Percentiles rank a stretch among this genome's conserved stretches.
Conservation (phyloP, 1,284 basidiomycete genomes). For the Vanrija sp. region DNA sequence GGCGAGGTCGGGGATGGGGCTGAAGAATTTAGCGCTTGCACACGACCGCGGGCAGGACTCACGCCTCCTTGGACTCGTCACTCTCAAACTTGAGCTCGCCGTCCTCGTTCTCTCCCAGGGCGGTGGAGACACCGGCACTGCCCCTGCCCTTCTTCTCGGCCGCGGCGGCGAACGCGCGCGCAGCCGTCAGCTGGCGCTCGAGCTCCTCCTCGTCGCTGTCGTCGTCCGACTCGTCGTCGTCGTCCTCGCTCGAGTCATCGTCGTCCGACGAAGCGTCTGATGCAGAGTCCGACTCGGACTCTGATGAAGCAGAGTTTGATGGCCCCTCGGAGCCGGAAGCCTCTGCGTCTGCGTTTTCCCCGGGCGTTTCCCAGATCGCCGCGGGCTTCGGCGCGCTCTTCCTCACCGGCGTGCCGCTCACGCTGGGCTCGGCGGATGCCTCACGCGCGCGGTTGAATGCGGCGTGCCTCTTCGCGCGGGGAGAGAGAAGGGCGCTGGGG, state of each 20-base stretch:
- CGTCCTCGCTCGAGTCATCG: not conserved
- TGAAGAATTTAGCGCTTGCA: constrained; percentile 36
- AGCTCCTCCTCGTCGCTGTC: constrained; percentile 55
- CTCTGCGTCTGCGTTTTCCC: not conserved
- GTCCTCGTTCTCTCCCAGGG: constrained; percentile 38
- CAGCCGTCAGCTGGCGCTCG: constrained; percentile 59
- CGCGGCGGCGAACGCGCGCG: constrained; percentile 49
- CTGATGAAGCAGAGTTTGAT: not conserved
- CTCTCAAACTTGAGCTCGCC: constrained; percentile 39
- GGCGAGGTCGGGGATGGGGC: constrained; percentile 51
- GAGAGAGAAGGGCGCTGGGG: not conserved
- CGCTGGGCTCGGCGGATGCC: not conserved
- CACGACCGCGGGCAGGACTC: constrained; percentile 18
- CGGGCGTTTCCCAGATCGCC: not conserved
- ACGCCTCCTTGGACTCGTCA: constrained; percentile 44
- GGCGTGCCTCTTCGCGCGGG: constrained; percentile 12
- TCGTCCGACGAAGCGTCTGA: constrained; percentile 8
- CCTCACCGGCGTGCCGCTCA: not conserved
- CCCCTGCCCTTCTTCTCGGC: not conserved
- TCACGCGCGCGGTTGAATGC: constrained; percentile 7
- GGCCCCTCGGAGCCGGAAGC: not conserved
- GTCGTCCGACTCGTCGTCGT: constrained; percentile 4
- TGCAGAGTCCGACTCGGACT: not conserved
- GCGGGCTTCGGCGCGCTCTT: not conserved
- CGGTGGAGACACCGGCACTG: not conserved